Evolutionary conservation across 2,329 filamentous ascomycete genomes (phyloP).

Genomic region (Tolypocladium sp.): DNA sequence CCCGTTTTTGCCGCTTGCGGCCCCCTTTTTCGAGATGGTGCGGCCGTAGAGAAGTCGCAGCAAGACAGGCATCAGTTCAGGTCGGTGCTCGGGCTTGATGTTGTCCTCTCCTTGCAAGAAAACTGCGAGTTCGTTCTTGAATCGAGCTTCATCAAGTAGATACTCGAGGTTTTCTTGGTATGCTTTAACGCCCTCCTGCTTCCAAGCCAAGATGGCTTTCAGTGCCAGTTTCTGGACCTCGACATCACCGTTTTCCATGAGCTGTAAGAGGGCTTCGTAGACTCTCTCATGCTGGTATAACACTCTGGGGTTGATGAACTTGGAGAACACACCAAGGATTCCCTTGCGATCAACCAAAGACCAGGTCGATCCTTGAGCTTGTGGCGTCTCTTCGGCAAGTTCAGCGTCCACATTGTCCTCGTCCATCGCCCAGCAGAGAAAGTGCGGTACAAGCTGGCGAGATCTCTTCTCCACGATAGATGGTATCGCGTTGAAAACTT

Average conservation of each 20-base stretch:
- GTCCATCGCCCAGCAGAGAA: conserved; percentile 68
- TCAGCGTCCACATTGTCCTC: conserved; percentile 30
- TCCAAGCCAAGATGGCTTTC: conserved; percentile 84
- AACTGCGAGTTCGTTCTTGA: conserved; percentile 88
- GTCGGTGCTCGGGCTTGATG: conserved; percentile 65
- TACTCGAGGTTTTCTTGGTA: conserved; percentile 84
- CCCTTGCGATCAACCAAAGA: conserved; percentile 73
- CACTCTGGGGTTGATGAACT: conserved; percentile 79
- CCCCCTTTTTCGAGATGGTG: conserved; percentile 73
- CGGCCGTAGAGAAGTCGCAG: conserved; percentile 83
- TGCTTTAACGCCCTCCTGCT: conserved; percentile 60
- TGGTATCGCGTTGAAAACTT: conserved; percentile 65
- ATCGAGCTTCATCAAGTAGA: conserved; percentile 80
- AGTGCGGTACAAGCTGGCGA: conserved; percentile 73
- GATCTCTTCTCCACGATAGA: conserved; percentile 78
- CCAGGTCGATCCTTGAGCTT: conserved; percentile 43
- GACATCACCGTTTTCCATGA: conserved; percentile 80
- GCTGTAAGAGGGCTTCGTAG: conserved; percentile 61
- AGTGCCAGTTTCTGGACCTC: conserved; percentile 82
- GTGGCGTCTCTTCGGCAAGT: conserved; percentile 23
- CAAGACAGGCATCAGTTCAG: conserved; percentile 73
- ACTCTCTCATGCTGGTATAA: conserved; percentile 72
- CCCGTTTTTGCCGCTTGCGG: conserved; percentile 67
- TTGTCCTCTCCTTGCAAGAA: conserved; percentile 70
- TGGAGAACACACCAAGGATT: conserved; percentile 70